Evolutionary conservation across 2,329 filamentous ascomycete species (phyloP).

Genomic region (Hypocrella siamensis): DNA sequence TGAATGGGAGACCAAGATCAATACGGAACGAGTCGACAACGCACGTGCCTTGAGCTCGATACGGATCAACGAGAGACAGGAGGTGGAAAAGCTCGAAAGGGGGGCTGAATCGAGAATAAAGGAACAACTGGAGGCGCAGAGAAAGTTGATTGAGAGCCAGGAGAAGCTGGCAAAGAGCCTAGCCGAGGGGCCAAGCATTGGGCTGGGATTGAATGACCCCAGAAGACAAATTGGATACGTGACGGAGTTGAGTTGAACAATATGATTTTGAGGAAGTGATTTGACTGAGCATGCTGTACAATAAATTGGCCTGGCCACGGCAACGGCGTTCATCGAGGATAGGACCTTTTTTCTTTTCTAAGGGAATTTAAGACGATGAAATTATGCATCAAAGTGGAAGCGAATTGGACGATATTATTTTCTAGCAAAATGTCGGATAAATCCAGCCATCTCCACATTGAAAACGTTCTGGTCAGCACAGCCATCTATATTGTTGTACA

Average conservation of each 20-base stretch:
- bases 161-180: conserved; percentile 25
- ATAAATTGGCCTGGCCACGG: not conserved
- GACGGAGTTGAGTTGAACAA: conserved; percentile 32
- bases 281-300: no score
- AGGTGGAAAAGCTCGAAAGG: conserved; percentile 31
- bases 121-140: conserved; percentile 32
- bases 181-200: conserved; percentile 19
- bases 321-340: not conserved
- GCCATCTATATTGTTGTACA: no score
- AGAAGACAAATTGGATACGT: conserved; percentile 41
- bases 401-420: no score
- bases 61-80: conserved; percentile 32
- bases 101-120: conserved; percentile 28
- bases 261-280: not conserved
- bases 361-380: no score
- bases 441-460: no score
- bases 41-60: conserved; percentile 34
- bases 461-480: no score
- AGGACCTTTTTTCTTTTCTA: no score
- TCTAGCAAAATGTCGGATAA: no score
- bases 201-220: conserved; percentile 7
- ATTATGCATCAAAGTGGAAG: no score
- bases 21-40: conserved; percentile 28
- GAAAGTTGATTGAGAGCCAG: conserved; percentile 33
- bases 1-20: conserved; percentile 31